Percentiles rank a stretch among this genome's conserved stretches.
phyloP scores from a whole-genome alignment of 2,329 filamentous ascomycete species.

The Magnaporthales sp. region DNA sequence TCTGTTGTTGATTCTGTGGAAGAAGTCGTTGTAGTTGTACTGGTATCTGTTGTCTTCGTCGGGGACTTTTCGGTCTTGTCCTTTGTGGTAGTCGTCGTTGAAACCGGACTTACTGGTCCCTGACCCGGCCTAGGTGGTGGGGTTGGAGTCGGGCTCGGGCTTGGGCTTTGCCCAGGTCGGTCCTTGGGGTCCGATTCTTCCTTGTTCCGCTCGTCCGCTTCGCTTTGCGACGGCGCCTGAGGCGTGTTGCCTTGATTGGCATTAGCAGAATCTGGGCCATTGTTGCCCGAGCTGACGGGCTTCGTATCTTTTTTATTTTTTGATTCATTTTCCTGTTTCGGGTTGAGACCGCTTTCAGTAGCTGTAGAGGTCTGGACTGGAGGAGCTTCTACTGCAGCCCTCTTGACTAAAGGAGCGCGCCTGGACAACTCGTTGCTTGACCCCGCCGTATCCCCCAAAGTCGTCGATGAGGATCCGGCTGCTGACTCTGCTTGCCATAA shows the following conservation, averaged over 20 bases:
- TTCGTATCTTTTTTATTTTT: background rate
- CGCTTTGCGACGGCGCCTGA: background rate
- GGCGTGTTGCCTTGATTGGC: background rate
- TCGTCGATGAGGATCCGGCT: background rate
- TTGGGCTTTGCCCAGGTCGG: background rate
- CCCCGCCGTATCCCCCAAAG: background rate
- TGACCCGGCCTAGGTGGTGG: background rate
- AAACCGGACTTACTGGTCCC: background rate
- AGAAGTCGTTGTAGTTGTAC: background rate
- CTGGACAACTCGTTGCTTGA: background rate
- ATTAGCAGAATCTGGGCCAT: background rate
- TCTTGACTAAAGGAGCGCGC: background rate
- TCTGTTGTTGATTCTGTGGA: background rate
- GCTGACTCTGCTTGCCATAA: background rate
- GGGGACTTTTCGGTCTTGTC: background rate
- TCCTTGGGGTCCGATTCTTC: background rate
- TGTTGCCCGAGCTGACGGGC: background rate
- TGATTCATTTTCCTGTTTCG: background rate
- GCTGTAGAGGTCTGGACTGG: background rate
- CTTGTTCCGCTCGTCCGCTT: background rate
- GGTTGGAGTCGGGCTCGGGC: background rate
- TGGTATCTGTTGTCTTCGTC: background rate
- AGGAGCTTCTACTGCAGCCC: background rate
- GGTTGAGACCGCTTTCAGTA: background rate
- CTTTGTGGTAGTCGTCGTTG: background rate